Evolutionary conservation across 371 early-diverging fungal species (phyloP).

Genomic region (Apophysomyces variabilis): DNA sequence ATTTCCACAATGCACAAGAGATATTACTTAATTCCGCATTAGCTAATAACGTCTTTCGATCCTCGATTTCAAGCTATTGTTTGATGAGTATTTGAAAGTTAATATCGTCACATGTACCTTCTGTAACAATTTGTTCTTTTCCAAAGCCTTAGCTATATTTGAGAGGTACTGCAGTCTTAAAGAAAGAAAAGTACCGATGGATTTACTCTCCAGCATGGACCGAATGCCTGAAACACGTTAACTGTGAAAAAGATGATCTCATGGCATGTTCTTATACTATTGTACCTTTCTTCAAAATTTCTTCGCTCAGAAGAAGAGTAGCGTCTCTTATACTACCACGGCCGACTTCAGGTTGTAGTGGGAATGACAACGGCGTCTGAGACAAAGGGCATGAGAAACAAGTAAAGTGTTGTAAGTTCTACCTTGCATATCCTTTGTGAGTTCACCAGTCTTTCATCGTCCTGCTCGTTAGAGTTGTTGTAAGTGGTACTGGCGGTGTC

Average conservation of each 20-base stretch:
- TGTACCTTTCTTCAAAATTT: neutral
- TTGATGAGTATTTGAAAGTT: neutral
- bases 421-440: neutral
- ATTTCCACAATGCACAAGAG: neutral
- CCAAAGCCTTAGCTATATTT: neutral
- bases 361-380: neutral
- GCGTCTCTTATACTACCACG: constrained; percentile 1
- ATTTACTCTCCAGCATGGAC: neutral
- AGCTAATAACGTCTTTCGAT: neutral
- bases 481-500: too few species aligned
- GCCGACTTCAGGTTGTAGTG: neutral
- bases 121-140: neutral
- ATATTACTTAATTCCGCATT: neutral
- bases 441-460: neutral
- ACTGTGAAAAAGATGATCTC: neutral
- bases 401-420: too few species aligned
- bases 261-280: neutral
- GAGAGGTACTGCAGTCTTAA: neutral
- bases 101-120: neutral
- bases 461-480: too few species aligned
- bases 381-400: neutral
- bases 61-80: neutral
- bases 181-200: neutral
- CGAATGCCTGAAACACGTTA: neutral
- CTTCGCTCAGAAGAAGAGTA: neutral